A percentile compares a stretch with the other conserved stretches of the same genome.
Conservation (phyloP, 768 basidiomycete species). For the Tricholoma terreum region DNA sequence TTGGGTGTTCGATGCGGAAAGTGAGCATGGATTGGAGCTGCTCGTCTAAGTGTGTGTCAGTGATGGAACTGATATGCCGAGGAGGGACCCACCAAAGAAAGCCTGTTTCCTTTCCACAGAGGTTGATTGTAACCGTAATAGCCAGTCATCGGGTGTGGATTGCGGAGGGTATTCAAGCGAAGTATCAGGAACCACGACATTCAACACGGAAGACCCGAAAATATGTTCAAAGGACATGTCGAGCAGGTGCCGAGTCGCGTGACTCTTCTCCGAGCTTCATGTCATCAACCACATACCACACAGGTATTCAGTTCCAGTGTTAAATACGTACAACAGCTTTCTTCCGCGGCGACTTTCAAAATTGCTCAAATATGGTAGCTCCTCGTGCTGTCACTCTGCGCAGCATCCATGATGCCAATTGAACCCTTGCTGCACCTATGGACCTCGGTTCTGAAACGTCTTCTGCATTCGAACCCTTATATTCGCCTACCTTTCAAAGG, state of each 20-base stretch:
- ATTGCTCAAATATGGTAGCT: background rate
- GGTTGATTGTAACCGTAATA: slow-evolving; percentile 40
- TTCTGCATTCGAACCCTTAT: background rate
- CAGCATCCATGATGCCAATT: background rate
- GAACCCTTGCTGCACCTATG: background rate
- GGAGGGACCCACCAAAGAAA: slow-evolving; percentile 62
- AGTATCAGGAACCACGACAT: slow-evolving; percentile 63
- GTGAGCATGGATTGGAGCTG: slow-evolving; percentile 49
- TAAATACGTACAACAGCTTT: background rate
- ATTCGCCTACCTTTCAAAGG: background rate
- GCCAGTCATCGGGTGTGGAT: slow-evolving; percentile 50
- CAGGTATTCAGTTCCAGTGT: background rate
- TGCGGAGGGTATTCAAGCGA: slow-evolving; percentile 58
- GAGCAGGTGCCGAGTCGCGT: background rate
- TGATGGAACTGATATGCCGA: slow-evolving; percentile 13
- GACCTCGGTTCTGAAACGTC: background rate
- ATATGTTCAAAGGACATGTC: slow-evolving; percentile 55
- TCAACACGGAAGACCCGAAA: slow-evolving; percentile 56
- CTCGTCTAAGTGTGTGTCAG: slow-evolving; percentile 45
- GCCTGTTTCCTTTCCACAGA: slow-evolving; percentile 57
- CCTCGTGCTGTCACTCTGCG: background rate
- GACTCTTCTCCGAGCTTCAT: background rate
- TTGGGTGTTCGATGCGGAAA: slow-evolving; percentile 60
- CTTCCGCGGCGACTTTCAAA: background rate
- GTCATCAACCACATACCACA: too few species aligned